Percentiles rank a stretch among this genome's conserved stretches.
Evolutionary conservation across 345 rosid species (phyloP).

Genomic region (Combretum micranthum): DNA sequence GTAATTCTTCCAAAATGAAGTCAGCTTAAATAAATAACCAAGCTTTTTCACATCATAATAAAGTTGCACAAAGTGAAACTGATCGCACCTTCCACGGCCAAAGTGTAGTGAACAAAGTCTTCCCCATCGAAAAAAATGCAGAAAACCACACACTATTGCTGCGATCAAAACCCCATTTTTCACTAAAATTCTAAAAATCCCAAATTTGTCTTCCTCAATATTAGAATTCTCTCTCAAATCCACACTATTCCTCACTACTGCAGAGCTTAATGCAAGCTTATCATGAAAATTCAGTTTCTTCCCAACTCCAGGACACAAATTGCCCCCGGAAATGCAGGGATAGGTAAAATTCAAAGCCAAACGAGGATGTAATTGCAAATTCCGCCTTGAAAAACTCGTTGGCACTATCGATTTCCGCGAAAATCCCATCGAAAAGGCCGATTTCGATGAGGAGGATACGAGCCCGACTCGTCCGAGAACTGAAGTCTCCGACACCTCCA

Average conservation of each 20-base stretch:
- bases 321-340: not conserved
- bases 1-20: not conserved
- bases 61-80: not conserved
- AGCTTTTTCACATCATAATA: not conserved
- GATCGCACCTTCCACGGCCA: constrained; percentile 91
- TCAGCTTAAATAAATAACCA: not conserved
- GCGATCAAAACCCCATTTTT: constrained; percentile 51
- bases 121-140: constrained; percentile 94
- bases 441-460: constrained; percentile 14
- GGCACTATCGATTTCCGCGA: not conserved
- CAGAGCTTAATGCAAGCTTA: constrained; percentile 9
- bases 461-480: constrained; percentile 35
- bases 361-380: not conserved
- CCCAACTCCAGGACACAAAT: constrained; percentile 2
- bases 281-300: constrained; percentile 1
- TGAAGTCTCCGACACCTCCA: constrained; percentile 35
- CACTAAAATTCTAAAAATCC: constrained; percentile 30
- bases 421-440: constrained; percentile 19
- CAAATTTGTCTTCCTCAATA: constrained; percentile 13
- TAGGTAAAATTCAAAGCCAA: constrained; percentile 1
- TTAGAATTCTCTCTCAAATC: constrained; percentile 4
- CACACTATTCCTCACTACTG: constrained; percentile 4
- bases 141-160: constrained; percentile 63
- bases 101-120: constrained; percentile 80
- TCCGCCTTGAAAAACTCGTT: too few relatives aligned